A percentile compares a stretch with the other conserved stretches of the same genome.
Evolutionary conservation across 2,329 filamentous ascomycete genomes (phyloP).

Genomic region (Cadophora luteo-olivacea): DNA sequence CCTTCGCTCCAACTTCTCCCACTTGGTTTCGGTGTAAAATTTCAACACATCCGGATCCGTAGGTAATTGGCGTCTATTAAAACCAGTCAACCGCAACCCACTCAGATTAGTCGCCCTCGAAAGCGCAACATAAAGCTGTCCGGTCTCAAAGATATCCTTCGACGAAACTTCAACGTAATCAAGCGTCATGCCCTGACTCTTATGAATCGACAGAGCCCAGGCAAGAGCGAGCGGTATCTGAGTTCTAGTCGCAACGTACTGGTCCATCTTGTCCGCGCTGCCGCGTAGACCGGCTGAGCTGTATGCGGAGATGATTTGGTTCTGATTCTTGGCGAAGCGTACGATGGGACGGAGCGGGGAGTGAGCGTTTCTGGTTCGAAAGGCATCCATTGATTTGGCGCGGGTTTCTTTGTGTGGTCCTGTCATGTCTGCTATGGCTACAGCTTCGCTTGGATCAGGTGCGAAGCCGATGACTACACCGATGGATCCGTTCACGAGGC

Average conservation of each 20-base stretch:
- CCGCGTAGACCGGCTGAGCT: too few relatives aligned
- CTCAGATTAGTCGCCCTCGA: constrained; percentile 37
- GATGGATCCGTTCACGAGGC: constrained; percentile 42
- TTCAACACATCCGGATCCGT: constrained; percentile 38
- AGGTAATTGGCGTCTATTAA: constrained; percentile 26
- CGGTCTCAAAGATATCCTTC: constrained; percentile 39
- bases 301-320: too few relatives aligned
- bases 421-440: constrained; percentile 4
- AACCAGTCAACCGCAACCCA: constrained; percentile 39
- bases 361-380: not conserved
- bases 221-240: constrained; percentile 83
- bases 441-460: constrained; percentile 22
- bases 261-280: too few relatives aligned
- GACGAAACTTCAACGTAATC: constrained; percentile 39
- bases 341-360: not conserved
- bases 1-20: constrained; percentile 34
- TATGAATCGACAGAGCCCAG: constrained; percentile 97
- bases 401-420: constrained; percentile 14
- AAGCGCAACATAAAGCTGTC: constrained; percentile 41
- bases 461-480: constrained; percentile 39
- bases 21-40: constrained; percentile 38
- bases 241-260: constrained; percentile 37
- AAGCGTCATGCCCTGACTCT: constrained; percentile 87
- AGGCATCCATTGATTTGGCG: not conserved
- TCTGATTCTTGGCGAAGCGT: constrained; percentile 32